A percentile compares a stretch with the other conserved stretches of the same genome.
Conservation (phyloP, 495 filamentous ascomycete genomes). For the Annulohypoxylon stygium region DNA sequence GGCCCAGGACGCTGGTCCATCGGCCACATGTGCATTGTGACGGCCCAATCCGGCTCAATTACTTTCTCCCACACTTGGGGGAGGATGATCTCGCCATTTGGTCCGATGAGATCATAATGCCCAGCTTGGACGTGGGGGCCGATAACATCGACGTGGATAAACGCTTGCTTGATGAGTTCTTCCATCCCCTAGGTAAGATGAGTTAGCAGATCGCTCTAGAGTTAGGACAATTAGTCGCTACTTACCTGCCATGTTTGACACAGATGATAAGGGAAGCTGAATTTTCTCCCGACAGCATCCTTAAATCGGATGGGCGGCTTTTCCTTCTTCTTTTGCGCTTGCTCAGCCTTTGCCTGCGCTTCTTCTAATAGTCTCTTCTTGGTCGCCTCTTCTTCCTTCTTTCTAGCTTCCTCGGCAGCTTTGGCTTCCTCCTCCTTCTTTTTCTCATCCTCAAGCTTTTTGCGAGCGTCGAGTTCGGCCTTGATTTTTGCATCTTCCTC, state of each 20-base stretch:
- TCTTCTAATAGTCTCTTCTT: conserved; percentile 62
- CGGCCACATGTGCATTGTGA: conserved; percentile 98
- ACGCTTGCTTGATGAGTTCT: conserved; percentile 87
- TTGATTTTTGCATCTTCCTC: conserved; percentile 59
- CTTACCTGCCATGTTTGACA: conserved; percentile 85
- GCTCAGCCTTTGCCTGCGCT: conserved; percentile 64
- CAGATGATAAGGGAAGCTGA: conserved; percentile 84
- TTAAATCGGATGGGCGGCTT: conserved; percentile 80
- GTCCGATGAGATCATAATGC: conserved; percentile 86
- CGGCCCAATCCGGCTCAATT: conserved; percentile 86
- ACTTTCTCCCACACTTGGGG: conserved; percentile 89
- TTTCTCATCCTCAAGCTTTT: conserved; percentile 59
- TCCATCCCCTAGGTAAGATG: conserved; percentile 76
- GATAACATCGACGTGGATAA: conserved; percentile 84
- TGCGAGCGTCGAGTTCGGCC: conserved; percentile 58
- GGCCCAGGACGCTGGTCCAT: conserved; percentile 62
- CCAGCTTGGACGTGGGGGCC: conserved; percentile 85
- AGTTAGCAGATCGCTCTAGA: conserved; percentile 31
- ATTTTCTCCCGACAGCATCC: conserved; percentile 87
- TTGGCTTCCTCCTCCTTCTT: conserved; percentile 41
- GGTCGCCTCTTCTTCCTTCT: conserved; percentile 60
- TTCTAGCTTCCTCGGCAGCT: conserved; percentile 52
- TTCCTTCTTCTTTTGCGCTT: conserved; percentile 64
- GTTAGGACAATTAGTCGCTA: conserved; percentile 22
- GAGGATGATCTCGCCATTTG: conserved; percentile 88